Base-by-base conservation (phyloP, 768 basidiomycete genomes). In the Lenzites betulinus region DNA sequence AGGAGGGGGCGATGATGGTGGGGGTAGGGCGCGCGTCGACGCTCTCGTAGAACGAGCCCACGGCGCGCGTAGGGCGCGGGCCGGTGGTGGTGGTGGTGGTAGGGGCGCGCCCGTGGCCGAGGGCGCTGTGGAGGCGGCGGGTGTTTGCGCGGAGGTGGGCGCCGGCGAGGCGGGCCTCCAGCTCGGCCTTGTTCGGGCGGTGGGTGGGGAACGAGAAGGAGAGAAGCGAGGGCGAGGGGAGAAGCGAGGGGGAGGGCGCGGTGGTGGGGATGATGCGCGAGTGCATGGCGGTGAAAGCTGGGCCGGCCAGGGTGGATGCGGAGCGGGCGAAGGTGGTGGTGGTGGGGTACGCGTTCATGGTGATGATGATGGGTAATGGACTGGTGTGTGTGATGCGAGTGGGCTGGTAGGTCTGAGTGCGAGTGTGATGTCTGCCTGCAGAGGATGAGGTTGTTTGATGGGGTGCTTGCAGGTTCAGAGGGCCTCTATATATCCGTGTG, bases 161-260 rank as follows among this genome's bases (percentile, higher is more conserved):
- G 22, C 50, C 54, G 22, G 54, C 28, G 35, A 66, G 54, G 41
- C 46, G 23, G 38, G 47, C 51, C 52, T 63, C 58, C n/a, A 66
- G 64, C 51, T 62, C 64, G 16, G 33, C 51, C 55, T 54, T 63
- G 61, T 36, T 66, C n/a, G 62, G 65, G 54, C 65, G 61, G 36
- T 43, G 51, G 26, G 25, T 42, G 41, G 52, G 22, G 48, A 43
- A 28, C 28, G 58, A 38, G 50, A 46, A 22, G 41, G 48, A 20
- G 25, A 28, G 20, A 26, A 54, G 15, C 22, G 43, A 42, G 26
- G 59, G 46, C 33, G 53, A 26, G 49, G 54, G 47, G 35, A 62
- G 51, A 8, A 58, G 38, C 13, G 56, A 58, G 26, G 56, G 56
- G 5, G 56, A 58, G 56, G 56, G 56, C 9, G 56, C 56, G 28